Percentiles rank a stretch among this genome's conserved stretches.
These are phyloP conservation scores for Limonomyces culmigenus DNA, from an alignment of 1,284 basidiomycete species.

Conservation along the genomic window DNA sequence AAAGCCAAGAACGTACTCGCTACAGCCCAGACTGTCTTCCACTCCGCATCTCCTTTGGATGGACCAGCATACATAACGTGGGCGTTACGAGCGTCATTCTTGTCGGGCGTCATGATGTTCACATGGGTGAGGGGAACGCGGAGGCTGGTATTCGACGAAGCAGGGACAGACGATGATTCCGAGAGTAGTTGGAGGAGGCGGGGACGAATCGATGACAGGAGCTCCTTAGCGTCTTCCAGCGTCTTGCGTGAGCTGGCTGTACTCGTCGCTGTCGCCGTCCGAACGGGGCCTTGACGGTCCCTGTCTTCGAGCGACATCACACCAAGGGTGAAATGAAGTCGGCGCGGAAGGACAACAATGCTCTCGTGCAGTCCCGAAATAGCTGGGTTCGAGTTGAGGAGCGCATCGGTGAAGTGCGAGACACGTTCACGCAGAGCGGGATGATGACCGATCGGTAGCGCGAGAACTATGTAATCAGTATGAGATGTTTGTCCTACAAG, in stretches of 20 bases:
- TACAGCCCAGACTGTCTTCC: conserved; percentile 16
- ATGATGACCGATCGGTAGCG: conserved; percentile 42
- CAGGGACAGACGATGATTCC: not conserved
- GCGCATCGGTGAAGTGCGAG: conserved; percentile 24
- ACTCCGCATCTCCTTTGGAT: conserved; percentile 11
- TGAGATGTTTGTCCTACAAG: too few relatives aligned
- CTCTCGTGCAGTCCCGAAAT: conserved; percentile 40
- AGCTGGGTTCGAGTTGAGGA: conserved; percentile 17
- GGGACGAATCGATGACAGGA: conserved; percentile 30
- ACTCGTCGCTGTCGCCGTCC: not conserved
- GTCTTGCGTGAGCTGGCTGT: conserved; percentile 15
- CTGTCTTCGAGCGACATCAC: conserved; percentile 36
- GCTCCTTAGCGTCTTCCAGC: conserved; percentile 24
- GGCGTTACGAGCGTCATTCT: conserved; percentile 21
- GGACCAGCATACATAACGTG: conserved; percentile 45
- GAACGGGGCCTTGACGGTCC: not conserved
- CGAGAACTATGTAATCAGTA: too few relatives aligned
- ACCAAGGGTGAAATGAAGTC: conserved; percentile 54
- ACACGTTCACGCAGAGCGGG: conserved; percentile 22
- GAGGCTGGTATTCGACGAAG: conserved; percentile 12
- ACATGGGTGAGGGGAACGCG: conserved; percentile 29
- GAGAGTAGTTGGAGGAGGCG: conserved; percentile 15
- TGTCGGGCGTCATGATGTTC: conserved; percentile 30
- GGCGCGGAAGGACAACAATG: conserved; percentile 40
- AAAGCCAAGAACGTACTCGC: conserved; percentile 16